phyloP scores from a whole-genome alignment of 305 asterid species.

The Solanum hybrid region DNA sequence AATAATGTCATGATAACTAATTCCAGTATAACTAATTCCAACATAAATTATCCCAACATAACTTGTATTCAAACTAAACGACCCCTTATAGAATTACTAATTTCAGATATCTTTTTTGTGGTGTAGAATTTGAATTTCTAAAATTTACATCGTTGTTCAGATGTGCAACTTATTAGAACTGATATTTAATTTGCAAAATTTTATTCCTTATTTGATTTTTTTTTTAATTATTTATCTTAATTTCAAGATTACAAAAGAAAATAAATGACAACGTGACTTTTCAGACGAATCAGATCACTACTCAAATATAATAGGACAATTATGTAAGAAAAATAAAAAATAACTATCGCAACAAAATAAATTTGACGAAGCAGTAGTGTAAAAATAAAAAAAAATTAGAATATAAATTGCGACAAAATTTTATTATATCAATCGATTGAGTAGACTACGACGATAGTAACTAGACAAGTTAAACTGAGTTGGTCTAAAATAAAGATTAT shows the following conservation, averaged over 20 bases:
- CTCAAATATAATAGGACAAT: not conserved
- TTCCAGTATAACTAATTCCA: too few species aligned
- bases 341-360: not conserved
- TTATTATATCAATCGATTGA: not conserved
- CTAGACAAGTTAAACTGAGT: not conserved
- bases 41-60: too few species aligned
- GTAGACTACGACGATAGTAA: not conserved
- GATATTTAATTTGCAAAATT: not conserved
- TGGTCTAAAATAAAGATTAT: not conserved
- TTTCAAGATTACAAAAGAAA: not conserved
- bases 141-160: not conserved
- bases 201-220: too few species aligned
- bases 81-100: not conserved
- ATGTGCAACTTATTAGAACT: not conserved
- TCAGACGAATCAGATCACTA: not conserved
- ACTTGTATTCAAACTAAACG: not conserved
- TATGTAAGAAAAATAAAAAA: not conserved
- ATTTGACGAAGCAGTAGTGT: fast-evolving
- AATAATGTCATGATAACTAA: not conserved
- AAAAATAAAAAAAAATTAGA: not conserved
- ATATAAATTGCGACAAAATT: not conserved
- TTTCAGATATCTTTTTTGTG: not conserved
- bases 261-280: not conserved
- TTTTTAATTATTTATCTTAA: too few species aligned
- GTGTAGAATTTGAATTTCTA: not conserved